Base-by-base conservation (phyloP, 768 basidiomycete genomes). In the Russula sp. region DNA sequence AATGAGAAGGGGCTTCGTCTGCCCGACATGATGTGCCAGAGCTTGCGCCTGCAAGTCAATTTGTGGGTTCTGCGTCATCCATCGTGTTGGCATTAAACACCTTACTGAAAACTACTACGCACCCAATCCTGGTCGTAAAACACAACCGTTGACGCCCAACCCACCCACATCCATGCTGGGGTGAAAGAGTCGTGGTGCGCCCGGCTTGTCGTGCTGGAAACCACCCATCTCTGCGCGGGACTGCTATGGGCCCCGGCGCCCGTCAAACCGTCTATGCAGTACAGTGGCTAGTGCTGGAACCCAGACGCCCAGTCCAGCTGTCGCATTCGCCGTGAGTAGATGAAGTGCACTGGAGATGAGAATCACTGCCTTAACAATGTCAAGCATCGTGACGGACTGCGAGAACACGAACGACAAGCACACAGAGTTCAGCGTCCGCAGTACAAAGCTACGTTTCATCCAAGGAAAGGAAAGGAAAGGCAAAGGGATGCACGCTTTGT, bases 41-140 rank as follows among this genome's bases (percentile, higher is more conserved):
- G 97, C 96, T 71, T 94, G 91, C 0, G 96, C 96, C 75, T 99
- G 96, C 2, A 90, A 78, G 66, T 99, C 96, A 86, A 95, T 94
- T 76, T 97, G 95, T 0, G 95, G 94, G 68, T 92, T 93, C 90
- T 92, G 59, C 5, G 20, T 18, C 29, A 14, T 22, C n/a, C 18
- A 29, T 22, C 34, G 32, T 14, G 50, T n/a, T 6, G 50, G n/a
- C n/a, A n/a, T n/a, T n/a, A 47, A 47, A 47, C 20, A 25, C 7
- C 42, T 11, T 11, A 25, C 10, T 2, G 2, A 10, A 46, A 22
- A 3, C 9, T 11, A 50, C 7, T n/a, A n/a, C n/a, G n/a, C n/a
- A n/a, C n/a, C n/a, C n/a, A n/a, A n/a, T n/a, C n/a, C n/a, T n/a
- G n/a, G 69, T 94, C 93, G 68, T 93, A 95, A 73, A 97, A 92